Evolutionary conservation across 2,329 filamentous ascomycete genomes (phyloP).

Genomic region (Fusarium begoniae): DNA sequence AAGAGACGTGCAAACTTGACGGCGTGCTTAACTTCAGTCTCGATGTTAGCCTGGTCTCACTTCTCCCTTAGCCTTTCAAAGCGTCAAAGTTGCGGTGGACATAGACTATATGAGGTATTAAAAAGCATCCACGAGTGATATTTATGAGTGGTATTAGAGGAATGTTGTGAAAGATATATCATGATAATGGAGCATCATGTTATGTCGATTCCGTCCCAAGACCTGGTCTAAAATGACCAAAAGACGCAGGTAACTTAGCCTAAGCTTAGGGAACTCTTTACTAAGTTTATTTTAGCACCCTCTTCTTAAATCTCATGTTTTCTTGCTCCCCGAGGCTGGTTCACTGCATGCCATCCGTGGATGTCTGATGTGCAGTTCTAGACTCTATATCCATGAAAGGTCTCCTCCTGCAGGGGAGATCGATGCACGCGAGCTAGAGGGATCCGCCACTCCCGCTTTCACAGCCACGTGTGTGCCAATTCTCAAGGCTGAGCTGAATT

Average conservation of each 20-base stretch:
- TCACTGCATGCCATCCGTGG: background rate
- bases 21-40: constrained; percentile 16
- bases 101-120: background rate
- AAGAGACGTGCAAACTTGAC: constrained; percentile 30
- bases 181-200: background rate
- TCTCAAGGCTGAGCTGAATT: background rate
- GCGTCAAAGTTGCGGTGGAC: background rate
- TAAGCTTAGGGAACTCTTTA: too few relatives aligned
- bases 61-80: background rate
- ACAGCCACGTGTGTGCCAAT: constrained; percentile 30
- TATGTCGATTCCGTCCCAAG: background rate
- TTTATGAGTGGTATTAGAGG: background rate
- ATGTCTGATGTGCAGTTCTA: constrained; percentile 31
- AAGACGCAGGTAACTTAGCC: too few relatives aligned
- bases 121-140: background rate
- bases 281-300: too few relatives aligned
- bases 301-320: background rate
- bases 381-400: constrained; percentile 20
- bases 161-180: background rate
- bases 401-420: constrained; percentile 31
- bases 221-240: background rate
- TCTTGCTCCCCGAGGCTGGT: background rate
- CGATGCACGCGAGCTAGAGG: constrained; percentile 11
- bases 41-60: constrained; percentile 2
- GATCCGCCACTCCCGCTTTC: constrained; percentile 38